These are phyloP conservation scores for Oxyria digyna DNA, from an alignment of 148 eudicot genomes.

Conservation along the genomic window DNA sequence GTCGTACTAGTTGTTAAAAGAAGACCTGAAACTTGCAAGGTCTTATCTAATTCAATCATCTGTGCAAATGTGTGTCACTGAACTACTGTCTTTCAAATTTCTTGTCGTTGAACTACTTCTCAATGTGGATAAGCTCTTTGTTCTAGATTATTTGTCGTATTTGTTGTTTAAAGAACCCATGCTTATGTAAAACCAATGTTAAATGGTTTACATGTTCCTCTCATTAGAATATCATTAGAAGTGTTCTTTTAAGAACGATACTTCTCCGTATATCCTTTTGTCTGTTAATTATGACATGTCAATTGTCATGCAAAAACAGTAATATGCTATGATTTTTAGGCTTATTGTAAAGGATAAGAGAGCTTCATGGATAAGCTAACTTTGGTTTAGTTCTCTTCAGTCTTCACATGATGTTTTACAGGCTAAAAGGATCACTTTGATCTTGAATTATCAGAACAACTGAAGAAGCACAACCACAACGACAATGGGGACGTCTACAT, in stretches of 20 bases:
- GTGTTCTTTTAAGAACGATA: not conserved
- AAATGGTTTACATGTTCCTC: not conserved
- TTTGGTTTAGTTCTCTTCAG: no score
- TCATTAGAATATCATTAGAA: not conserved
- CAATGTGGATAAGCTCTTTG: not conserved
- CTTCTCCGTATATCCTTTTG: not conserved
- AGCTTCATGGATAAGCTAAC: not conserved
- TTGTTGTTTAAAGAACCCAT: not conserved
- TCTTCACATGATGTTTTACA: not conserved
- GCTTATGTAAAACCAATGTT: not conserved
- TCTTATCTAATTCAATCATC: not conserved
- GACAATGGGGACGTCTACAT: slow-evolving; percentile 4
- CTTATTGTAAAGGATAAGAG: not conserved
- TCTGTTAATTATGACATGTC: not conserved
- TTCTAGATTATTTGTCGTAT: not conserved
- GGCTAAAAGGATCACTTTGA: not conserved
- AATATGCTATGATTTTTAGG: not conserved
- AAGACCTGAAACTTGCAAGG: not conserved
- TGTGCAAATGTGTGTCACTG: not conserved
- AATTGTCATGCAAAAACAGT: not conserved
- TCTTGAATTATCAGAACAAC: not conserved
- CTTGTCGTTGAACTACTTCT: not conserved
- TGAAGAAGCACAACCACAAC: not conserved
- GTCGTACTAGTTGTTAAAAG: not conserved
- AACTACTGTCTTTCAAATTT: not conserved